Evolutionary conservation across 176 grass and related monocot species (phyloP), one percentile per base, ranked within the genome.

Genomic region (Carex littledalei): DNA sequence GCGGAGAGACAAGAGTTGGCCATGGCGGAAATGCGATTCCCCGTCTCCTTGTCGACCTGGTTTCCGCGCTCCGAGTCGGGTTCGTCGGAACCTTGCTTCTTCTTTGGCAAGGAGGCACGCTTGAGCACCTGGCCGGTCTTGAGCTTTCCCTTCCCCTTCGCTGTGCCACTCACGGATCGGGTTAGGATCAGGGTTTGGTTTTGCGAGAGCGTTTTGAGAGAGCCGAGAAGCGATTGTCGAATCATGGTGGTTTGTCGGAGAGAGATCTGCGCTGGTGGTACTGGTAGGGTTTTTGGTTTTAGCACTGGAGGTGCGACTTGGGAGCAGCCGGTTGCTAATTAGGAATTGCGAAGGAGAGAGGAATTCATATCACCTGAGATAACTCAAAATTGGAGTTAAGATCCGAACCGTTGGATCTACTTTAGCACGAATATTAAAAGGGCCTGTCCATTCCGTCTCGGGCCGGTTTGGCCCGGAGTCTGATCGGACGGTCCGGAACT

Each of bases 81-180:
- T 1, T 81, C 86, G 5, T 79, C 88, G 75, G 81, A 54, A 0
- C n/a, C 13, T 10, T 88, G 70, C 71, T 90, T 91, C 86, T 93
- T 93, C 63, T 73, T 81, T 26, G 70, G 49, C 24, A 97, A 62
- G 35, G 85, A 21, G 24, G 81, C 89, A 22, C 89, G 91, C 88
- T 91, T 97, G 64, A 90, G 70, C 10, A 76, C 75, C 81, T 90
- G 76, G 0, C 89, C 89, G 6, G 74, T 10, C 75, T 97, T 97
- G 77, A 93, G 86, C 60, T 93, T 93, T 49, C 22, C 84, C 88
- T 97, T 97, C 66, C 94, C 94, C 79, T 97, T 97, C 54, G 94
- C 84, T 4, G 94, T 97, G 43, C 91, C 94, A 81, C 91, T 91
- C 50, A 97, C 91, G 39, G 61, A 66, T 63, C 81, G 81, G 12